Evolutionary conservation across 2,329 filamentous ascomycete genomes (phyloP).

Genomic region (Fusarium guadeloupense): DNA sequence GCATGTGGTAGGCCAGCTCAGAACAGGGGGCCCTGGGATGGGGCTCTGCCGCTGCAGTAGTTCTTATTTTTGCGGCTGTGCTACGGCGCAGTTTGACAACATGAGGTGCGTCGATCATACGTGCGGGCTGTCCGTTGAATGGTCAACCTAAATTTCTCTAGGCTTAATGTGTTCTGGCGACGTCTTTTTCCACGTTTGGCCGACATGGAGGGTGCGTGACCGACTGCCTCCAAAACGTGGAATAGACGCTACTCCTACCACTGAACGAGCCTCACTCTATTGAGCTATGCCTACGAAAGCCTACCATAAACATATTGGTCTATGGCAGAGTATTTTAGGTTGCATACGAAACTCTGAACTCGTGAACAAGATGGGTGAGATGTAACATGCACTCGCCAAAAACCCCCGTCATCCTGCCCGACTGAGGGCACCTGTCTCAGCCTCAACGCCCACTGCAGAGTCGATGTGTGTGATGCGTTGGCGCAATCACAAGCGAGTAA

Average conservation of each 20-base stretch:
- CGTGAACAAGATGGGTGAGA: background rate
- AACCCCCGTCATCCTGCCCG: slow-evolving; percentile 26
- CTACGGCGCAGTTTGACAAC: background rate
- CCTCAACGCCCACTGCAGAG: slow-evolving; percentile 36
- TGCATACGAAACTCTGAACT: too few species aligned
- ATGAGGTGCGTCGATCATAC: too few species aligned
- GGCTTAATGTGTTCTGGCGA: slow-evolving; percentile 5
- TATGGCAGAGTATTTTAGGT: too few species aligned
- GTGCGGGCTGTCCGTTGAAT: too few species aligned
- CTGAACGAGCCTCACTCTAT: slow-evolving; percentile 10
- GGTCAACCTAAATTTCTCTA: too few species aligned
- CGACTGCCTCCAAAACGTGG: background rate
- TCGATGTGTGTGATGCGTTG: slow-evolving; percentile 32
- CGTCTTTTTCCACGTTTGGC: slow-evolving; percentile 15
- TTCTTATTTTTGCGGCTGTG: background rate
- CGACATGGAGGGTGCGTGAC: slow-evolving; percentile 14
- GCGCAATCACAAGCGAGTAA: too few species aligned
- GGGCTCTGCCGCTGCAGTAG: too few species aligned
- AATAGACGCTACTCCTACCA: slow-evolving; percentile 7
- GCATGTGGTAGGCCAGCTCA: too few species aligned
- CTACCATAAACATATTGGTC: background rate
- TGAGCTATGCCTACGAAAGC: too few species aligned
- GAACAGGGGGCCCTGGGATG: too few species aligned
- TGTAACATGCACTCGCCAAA: slow-evolving; percentile 25
- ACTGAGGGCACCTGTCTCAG: slow-evolving; percentile 33